These are phyloP conservation scores for Clavispora phyllophila DNA, from an alignment of 805 yeast genomes.

Conservation along the genomic window DNA sequence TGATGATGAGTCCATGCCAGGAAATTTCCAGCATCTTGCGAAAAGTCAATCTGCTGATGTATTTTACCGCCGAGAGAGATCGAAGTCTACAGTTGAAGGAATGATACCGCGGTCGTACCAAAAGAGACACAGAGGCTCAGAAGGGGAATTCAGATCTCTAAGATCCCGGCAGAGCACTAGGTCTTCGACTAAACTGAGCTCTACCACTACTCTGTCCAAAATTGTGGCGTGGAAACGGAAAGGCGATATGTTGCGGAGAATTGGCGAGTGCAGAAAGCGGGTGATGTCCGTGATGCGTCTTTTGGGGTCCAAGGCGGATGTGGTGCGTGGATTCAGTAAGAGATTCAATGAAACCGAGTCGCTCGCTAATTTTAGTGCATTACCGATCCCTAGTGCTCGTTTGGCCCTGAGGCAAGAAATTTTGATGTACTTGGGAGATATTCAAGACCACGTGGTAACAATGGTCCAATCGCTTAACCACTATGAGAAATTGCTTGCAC, in stretches of 20 bases:
- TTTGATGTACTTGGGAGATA: constrained; percentile 92
- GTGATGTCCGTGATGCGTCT: constrained; percentile 87
- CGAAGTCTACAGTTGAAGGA: constrained; percentile 35
- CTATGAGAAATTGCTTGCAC: constrained; percentile 86
- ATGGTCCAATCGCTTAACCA: constrained; percentile 95
- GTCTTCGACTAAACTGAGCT: constrained; percentile 8
- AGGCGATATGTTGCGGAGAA: constrained; percentile 91
- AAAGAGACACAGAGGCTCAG: constrained; percentile 10
- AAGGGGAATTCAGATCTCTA: constrained; percentile 9
- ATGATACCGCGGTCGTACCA: constrained; percentile 5
- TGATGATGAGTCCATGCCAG: constrained; percentile 8
- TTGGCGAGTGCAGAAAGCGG: constrained; percentile 91
- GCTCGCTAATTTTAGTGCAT: constrained; percentile 3
- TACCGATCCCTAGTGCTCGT: constrained; percentile 8
- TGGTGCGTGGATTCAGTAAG: constrained; percentile 92
- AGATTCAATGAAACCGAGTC: constrained; percentile 65
- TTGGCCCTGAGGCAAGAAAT: constrained; percentile 67
- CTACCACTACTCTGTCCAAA: constrained; percentile 47
- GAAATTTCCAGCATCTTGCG: not conserved
- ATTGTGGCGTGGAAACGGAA: constrained; percentile 71
- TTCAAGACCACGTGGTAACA: constrained; percentile 95
- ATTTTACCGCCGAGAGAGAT: constrained; percentile 30
- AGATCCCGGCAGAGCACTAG: constrained; percentile 6
- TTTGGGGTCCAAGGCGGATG: constrained; percentile 92
- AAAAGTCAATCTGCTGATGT: constrained; percentile 15